phyloP scores from a whole-genome alignment of 306 rosid species.

The Vachellia pachyceras region DNA sequence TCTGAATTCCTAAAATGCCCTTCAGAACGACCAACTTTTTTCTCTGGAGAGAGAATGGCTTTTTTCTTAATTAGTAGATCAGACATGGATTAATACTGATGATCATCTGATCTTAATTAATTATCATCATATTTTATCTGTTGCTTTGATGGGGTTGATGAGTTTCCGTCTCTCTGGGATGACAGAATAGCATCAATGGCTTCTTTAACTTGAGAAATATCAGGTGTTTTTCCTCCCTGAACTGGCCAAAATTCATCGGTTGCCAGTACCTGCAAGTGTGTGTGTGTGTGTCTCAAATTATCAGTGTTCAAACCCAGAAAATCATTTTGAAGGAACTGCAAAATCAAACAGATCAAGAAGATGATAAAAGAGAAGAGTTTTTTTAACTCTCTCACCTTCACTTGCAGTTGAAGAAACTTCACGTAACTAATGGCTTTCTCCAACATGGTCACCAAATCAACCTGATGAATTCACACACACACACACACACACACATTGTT shows the following conservation, averaged over 20 bases:
- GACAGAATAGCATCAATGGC: conserved; percentile 87
- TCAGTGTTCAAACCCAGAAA: not conserved
- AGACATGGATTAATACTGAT: not conserved
- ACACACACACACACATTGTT: not conserved
- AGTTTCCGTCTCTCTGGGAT: conserved; percentile 63
- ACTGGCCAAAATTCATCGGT: conserved; percentile 92
- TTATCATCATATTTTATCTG: not conserved
- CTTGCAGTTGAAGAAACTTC: conserved; percentile 94
- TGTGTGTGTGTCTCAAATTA: too few species aligned
- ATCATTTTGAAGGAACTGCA: not conserved
- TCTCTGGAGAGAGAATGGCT: conserved; percentile 14
- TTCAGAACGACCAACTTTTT: conserved; percentile 36
- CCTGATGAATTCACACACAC: conserved; percentile 43
- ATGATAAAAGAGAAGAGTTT: not conserved
- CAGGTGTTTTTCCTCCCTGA: conserved; percentile 87
- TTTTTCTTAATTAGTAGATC: conserved; percentile 33
- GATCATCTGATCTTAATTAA: not conserved
- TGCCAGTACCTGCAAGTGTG: conserved; percentile 65
- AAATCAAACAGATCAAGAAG: not conserved
- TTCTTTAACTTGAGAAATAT: conserved; percentile 88
- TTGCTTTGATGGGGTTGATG: conserved; percentile 48
- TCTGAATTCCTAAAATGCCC: conserved; percentile 37
- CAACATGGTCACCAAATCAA: conserved; percentile 93
- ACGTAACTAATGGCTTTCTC: conserved; percentile 92
- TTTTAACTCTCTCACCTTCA: conserved; percentile 63